Percentiles rank a stretch among this genome's conserved stretches.
phyloP scores from a whole-genome alignment of 345 rosid species.

The Acer campestre region DNA sequence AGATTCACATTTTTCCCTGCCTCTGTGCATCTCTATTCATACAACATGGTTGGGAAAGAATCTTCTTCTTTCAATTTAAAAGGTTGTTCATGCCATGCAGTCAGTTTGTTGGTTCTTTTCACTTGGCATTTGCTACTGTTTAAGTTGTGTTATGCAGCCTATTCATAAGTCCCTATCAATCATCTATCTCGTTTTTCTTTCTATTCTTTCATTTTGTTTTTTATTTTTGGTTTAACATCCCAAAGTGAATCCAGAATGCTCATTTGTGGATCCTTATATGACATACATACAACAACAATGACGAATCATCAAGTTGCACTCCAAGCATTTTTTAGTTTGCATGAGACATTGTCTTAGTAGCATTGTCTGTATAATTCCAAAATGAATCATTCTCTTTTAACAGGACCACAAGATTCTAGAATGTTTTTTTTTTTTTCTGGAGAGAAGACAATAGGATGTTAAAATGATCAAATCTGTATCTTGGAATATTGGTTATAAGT shows the following conservation, averaged over 20 bases:
- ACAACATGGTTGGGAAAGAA: background rate
- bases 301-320: background rate
- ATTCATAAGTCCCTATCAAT: background rate
- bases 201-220: background rate
- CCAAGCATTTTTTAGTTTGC: background rate
- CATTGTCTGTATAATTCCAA: background rate
- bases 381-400: background rate
- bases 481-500: background rate
- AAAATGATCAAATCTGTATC: background rate
- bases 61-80: background rate
- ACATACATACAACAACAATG: background rate
- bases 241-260: background rate
- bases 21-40: conserved; percentile 1
- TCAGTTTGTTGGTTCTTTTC: background rate
- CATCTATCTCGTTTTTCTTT: background rate
- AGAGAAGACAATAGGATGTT: background rate
- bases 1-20: background rate
- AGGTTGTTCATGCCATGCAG: background rate
- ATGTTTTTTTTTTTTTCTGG: background rate
- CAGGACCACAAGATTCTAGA: background rate
- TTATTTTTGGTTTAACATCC: background rate
- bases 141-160: background rate
- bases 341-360: background rate
- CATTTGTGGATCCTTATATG: background rate
- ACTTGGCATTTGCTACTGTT: background rate